Evolutionary conservation across 148 eudicot genomes (phyloP).

Genomic region (Vaccinium darrowii): DNA sequence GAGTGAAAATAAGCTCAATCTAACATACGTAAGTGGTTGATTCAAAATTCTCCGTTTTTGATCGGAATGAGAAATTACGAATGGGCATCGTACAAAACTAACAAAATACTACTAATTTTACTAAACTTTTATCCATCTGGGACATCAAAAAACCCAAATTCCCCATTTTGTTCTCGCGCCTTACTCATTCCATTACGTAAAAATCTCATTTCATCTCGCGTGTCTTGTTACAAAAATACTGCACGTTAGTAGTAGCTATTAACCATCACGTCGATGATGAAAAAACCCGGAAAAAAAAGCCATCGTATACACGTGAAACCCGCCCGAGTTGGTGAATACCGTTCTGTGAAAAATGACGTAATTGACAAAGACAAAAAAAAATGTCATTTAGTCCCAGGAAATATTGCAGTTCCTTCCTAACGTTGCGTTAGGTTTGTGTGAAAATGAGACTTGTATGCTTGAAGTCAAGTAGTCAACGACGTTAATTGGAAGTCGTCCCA

Average conservation of each 20-base stretch:
- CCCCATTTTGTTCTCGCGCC: background rate
- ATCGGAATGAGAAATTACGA: too few relatives aligned
- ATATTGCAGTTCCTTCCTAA: background rate
- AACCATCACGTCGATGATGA: background rate
- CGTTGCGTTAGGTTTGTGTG: background rate
- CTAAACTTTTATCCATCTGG: background rate
- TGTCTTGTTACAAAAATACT: background rate
- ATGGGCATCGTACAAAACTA: too few relatives aligned
- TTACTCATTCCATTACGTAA: too few relatives aligned
- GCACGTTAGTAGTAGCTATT: background rate
- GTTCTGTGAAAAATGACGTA: too few relatives aligned
- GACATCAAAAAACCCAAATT: background rate
- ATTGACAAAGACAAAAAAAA: background rate
- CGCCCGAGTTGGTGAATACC: too few relatives aligned
- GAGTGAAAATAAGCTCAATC: too few relatives aligned
- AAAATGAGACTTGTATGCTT: background rate
- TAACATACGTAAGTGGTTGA: too few relatives aligned
- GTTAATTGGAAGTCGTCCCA: background rate
- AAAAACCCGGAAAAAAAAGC: background rate
- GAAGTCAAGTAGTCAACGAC: background rate
- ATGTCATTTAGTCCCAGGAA: background rate
- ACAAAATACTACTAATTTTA: background rate
- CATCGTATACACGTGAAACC: background rate
- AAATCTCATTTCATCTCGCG: background rate
- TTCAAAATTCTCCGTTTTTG: too few relatives aligned